Percentiles rank a stretch among this genome's conserved stretches.
phyloP scores from a whole-genome alignment of 257 asterid genomes.

The Dorcoceras hygrometricum region DNA sequence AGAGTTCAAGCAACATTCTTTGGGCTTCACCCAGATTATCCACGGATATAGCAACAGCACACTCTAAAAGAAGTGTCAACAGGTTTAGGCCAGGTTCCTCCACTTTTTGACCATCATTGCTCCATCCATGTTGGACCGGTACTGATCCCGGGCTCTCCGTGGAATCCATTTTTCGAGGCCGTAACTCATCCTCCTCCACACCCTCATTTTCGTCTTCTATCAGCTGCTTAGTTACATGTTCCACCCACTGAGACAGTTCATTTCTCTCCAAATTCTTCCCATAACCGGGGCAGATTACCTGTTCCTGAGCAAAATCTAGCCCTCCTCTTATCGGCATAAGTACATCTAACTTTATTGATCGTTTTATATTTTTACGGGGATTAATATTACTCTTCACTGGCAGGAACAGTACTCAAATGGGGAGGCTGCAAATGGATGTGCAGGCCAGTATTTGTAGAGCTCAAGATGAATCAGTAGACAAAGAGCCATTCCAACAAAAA shows the following conservation, averaged over 20 bases:
- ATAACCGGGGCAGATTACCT: conserved; percentile 24
- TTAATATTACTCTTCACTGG: too few relatives aligned
- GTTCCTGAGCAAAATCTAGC: conserved; percentile 35
- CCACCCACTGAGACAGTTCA: conserved; percentile 71
- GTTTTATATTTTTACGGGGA: background rate
- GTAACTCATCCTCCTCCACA: conserved; percentile 34
- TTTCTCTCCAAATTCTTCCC: conserved; percentile 26
- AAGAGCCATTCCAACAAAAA: background rate
- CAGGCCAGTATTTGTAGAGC: conserved; percentile 31
- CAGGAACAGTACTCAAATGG: too few relatives aligned
- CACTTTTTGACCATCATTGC: background rate
- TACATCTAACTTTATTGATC: background rate
- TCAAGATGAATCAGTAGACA: background rate
- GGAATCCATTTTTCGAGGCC: conserved; percentile 33
- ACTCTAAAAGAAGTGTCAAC: conserved; percentile 54
- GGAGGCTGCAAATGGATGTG: conserved; percentile 30
- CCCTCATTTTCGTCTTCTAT: conserved; percentile 38
- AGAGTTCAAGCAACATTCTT: conserved; percentile 57
- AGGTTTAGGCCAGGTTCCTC: conserved; percentile 47
- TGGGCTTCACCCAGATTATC: conserved; percentile 78
- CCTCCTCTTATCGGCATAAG: conserved; percentile 35
- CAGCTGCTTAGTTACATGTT: conserved; percentile 58
- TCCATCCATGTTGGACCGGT: conserved; percentile 17
- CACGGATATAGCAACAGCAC: conserved; percentile 74
- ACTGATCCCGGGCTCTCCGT: conserved; percentile 27